phyloP scores from a whole-genome alignment of 2,329 filamentous ascomycete genomes.

The Albifimbria verrucaria region DNA sequence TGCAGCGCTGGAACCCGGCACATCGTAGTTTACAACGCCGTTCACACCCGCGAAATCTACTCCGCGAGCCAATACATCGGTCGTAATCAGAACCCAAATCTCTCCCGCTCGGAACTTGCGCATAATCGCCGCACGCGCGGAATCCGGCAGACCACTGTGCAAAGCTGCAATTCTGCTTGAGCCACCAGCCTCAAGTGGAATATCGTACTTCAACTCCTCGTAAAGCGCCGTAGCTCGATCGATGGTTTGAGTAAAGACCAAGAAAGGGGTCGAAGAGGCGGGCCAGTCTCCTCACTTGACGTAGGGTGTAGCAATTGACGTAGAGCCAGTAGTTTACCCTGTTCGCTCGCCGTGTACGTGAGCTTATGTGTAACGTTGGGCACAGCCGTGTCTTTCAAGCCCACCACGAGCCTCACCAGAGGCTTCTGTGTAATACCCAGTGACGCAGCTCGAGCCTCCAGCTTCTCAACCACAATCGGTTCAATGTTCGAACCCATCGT shows the following conservation, averaged over 20 bases:
- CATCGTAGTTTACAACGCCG: conserved; percentile 96
- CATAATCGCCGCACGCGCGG: conserved; percentile 76
- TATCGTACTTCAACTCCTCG: conserved; percentile 90
- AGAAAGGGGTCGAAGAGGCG: conserved; percentile 78
- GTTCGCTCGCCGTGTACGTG: conserved; percentile 86
- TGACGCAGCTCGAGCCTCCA: conserved; percentile 49
- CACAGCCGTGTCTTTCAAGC: conserved; percentile 91
- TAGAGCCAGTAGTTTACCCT: conserved; percentile 87
- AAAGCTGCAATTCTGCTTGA: conserved; percentile 82
- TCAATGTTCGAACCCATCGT: conserved; percentile 96
- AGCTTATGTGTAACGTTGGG: conserved; percentile 89
- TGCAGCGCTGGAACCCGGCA: conserved; percentile 81
- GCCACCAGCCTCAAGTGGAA: conserved; percentile 82
- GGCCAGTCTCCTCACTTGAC: conserved; percentile 50
- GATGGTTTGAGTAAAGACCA: conserved; percentile 96
- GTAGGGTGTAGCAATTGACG: conserved; percentile 83
- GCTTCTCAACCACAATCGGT: conserved; percentile 66
- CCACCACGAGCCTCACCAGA: conserved; percentile 85
- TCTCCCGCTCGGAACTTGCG: conserved; percentile 85
- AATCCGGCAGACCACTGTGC: conserved; percentile 80
- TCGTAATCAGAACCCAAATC: conserved; percentile 95
- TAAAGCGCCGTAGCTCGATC: conserved; percentile 83
- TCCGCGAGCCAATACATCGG: conserved; percentile 85
- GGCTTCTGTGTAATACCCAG: conserved; percentile 39
- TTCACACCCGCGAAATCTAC: conserved; percentile 95